phyloP scores from a whole-genome alignment of 495 filamentous ascomycete genomes.

The Neurospora sp. region DNA sequence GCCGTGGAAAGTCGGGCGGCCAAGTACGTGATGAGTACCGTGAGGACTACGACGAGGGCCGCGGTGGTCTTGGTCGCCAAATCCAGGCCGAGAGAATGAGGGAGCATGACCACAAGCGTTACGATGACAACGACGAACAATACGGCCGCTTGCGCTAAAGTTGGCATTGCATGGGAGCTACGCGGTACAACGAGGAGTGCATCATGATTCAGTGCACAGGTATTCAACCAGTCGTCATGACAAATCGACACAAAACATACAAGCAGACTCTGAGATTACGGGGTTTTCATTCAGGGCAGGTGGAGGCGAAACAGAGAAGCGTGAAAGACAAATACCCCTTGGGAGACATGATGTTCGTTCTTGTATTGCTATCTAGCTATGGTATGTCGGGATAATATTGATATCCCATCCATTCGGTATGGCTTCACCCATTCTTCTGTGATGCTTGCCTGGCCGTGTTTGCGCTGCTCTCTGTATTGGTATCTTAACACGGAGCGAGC shows the following conservation, averaged over 20 bases:
- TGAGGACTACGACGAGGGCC: constrained; percentile 88
- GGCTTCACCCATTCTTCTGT: constrained; percentile 6
- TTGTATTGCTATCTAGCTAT: neutral
- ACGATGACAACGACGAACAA: constrained; percentile 35
- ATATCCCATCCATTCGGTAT: neutral
- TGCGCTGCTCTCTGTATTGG: neutral
- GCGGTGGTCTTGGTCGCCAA: constrained; percentile 64
- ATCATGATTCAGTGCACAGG: neutral
- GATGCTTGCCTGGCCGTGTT: neutral
- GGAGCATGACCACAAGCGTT: constrained; percentile 39
- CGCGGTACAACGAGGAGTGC: neutral
- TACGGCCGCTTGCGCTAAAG: constrained; percentile 36
- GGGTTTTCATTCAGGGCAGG: neutral
- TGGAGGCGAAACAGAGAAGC: neutral
- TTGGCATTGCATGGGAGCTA: neutral
- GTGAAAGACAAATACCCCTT: neutral
- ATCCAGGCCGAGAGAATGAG: constrained; percentile 53
- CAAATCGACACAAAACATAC: neutral
- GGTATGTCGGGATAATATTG: neutral
- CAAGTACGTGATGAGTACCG: constrained; percentile 97
- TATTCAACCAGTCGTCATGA: neutral
- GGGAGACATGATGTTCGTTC: neutral
- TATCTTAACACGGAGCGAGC: neutral
- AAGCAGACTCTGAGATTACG: neutral
- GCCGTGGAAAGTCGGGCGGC: constrained; percentile 79